A percentile compares a stretch with the other conserved stretches of the same genome.
phyloP scores from a whole-genome alignment of 140 eudicot species.

The Stevia rebaudiana region DNA sequence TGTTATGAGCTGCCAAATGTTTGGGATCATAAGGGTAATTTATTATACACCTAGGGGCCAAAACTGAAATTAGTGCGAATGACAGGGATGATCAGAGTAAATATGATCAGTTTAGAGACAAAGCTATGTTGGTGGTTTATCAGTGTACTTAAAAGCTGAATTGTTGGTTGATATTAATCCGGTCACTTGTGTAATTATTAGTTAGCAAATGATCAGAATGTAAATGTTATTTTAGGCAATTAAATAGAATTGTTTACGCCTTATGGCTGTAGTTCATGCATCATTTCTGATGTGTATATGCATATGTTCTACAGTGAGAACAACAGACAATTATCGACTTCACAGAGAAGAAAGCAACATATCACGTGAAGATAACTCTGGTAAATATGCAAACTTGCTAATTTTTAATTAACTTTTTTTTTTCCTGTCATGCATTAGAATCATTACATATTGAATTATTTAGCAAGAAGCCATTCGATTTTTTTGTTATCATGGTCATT shows the following conservation, averaged over 20 bases:
- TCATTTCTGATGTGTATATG: constrained; percentile 14
- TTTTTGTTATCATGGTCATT: neutral
- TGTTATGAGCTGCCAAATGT: too few relatives aligned
- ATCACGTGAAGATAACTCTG: constrained; percentile 32
- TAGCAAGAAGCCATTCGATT: neutral
- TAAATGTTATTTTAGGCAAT: neutral
- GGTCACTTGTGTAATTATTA: neutral
- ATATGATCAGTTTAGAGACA: neutral
- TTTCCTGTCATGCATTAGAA: constrained; percentile 8
- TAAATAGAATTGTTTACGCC: neutral
- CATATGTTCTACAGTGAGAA: constrained; percentile 33
- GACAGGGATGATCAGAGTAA: neutral
- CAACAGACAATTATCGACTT: constrained; percentile 34
- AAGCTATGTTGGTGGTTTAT: constrained; percentile 3
- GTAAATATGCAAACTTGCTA: constrained; percentile 13
- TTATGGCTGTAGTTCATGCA: neutral
- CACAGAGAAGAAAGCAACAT: constrained; percentile 37
- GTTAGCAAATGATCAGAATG: neutral
- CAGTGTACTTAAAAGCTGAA: neutral
- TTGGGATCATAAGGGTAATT: too few relatives aligned
- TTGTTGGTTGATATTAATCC: neutral
- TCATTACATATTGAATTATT: neutral
- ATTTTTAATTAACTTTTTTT: neutral
- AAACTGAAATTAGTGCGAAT: too few relatives aligned
- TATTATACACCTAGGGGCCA: too few relatives aligned